Evolutionary conservation across 2,329 filamentous ascomycete genomes (phyloP).

Genomic region (Ceratocystis huliohia): DNA sequence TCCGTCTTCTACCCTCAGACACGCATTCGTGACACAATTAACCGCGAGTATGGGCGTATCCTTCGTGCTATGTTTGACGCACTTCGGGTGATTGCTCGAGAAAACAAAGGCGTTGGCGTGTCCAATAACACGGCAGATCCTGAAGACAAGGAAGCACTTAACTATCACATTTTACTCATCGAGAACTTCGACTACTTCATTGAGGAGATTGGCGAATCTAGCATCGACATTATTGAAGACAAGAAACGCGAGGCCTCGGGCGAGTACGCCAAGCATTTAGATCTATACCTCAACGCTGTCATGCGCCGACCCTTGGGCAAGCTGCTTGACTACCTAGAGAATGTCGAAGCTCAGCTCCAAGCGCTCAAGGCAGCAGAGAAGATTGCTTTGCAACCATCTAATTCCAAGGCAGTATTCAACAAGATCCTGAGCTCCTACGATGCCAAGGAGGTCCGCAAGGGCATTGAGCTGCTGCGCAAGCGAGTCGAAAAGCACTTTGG

Average conservation of each 20-base stretch:
- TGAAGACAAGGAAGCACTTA: slow-evolving; percentile 92
- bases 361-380: slow-evolving; percentile 45
- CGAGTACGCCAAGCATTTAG: slow-evolving; percentile 78
- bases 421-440: slow-evolving; percentile 75
- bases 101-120: slow-evolving; percentile 44
- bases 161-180: slow-evolving; percentile 93
- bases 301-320: slow-evolving; percentile 83
- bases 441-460: slow-evolving; percentile 70
- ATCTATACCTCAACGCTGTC: slow-evolving; percentile 73
- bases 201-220: slow-evolving; percentile 66
- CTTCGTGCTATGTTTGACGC: slow-evolving; percentile 96
- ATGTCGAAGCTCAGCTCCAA: slow-evolving; percentile 61
- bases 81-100: slow-evolving; percentile 79
- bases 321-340: slow-evolving; percentile 81
- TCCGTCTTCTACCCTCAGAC: slow-evolving; percentile 39
- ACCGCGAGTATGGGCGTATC: slow-evolving; percentile 76
- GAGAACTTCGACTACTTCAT: slow-evolving; percentile 99
- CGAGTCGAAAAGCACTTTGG: slow-evolving; percentile 96
- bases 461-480: slow-evolving; percentile 80
- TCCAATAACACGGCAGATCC: slow-evolving; percentile 38
- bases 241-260: slow-evolving; percentile 68
- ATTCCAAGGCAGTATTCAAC: slow-evolving; percentile 71
- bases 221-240: slow-evolving; percentile 63
- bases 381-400: slow-evolving; percentile 69
- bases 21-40: slow-evolving; percentile 61